These are phyloP conservation scores for Aotearoamyces nothofagi DNA, from an alignment of 2,329 filamentous ascomycete species.

Conservation along the genomic window DNA sequence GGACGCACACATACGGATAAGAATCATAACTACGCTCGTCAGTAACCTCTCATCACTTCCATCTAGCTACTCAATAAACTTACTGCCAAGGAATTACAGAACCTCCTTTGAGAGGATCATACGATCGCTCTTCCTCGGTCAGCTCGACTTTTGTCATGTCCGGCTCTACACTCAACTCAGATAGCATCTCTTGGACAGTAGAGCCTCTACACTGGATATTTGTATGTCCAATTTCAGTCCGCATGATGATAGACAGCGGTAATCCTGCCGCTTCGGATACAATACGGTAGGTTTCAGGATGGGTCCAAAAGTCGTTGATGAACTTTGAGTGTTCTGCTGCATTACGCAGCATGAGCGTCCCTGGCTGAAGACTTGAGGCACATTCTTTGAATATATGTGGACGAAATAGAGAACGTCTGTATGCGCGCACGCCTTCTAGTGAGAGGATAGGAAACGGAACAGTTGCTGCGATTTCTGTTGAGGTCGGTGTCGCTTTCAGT, in stretches of 20 bases:
- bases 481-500: constrained; percentile 1
- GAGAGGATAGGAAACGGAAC: constrained; percentile 4
- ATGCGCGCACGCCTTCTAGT: constrained; percentile 4
- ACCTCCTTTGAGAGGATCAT: constrained; percentile 10
- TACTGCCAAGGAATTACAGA: constrained; percentile 14
- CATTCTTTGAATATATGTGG: constrained; percentile 3
- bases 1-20: constrained; percentile 29
- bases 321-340: constrained; percentile 11
- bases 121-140: constrained; percentile 6
- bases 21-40: constrained; percentile 18
- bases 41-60: not conserved
- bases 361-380: constrained; percentile 2
- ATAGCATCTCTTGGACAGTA: constrained; percentile 8
- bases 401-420: constrained; percentile 2
- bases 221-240: constrained; percentile 15
- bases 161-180: constrained; percentile 9
- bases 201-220: constrained; percentile 11
- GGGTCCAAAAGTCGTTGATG: constrained; percentile 13
- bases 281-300: constrained; percentile 11
- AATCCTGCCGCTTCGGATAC: constrained; percentile 13
- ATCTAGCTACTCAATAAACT: constrained; percentile 3
- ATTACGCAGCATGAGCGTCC: constrained; percentile 12
- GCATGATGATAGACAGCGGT: constrained; percentile 12
- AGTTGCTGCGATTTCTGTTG: constrained; percentile 3
- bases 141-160: constrained; percentile 7